Percentiles rank a stretch among this genome's conserved stretches.
Evolutionary conservation across 768 basidiomycete genomes (phyloP).

Genomic region (Mycena latifolia): DNA sequence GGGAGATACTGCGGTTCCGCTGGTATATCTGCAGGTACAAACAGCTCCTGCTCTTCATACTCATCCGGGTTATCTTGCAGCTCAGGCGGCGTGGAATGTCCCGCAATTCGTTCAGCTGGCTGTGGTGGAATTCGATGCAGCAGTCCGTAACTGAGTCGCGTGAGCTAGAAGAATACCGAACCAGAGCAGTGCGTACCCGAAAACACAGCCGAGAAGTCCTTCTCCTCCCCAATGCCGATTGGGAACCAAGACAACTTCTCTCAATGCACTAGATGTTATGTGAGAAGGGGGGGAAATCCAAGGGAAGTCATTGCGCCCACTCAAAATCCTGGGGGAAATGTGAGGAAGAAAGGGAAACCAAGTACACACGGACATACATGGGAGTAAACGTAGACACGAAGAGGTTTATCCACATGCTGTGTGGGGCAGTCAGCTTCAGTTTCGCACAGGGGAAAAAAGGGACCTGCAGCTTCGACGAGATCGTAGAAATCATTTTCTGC

Average conservation of each 20-base stretch:
- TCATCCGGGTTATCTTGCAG: conserved; percentile 62
- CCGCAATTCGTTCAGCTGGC: conserved; percentile 67
- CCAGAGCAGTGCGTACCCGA: conserved; percentile 73
- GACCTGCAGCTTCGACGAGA: conserved; percentile 87
- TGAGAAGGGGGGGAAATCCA: conserved; percentile 22
- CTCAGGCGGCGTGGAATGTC: conserved; percentile 65
- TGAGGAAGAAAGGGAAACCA: conserved; percentile 17
- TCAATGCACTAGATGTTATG: conserved; percentile 73
- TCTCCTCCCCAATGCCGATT: conserved; percentile 99
- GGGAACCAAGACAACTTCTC: conserved; percentile 95
- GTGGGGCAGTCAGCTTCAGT: conserved; percentile 22
- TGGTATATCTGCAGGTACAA: conserved; percentile 77
- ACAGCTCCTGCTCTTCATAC: conserved; percentile 74
- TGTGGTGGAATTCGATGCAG: conserved; percentile 94
- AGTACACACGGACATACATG: conserved; percentile 82
- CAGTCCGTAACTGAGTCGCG: conserved; percentile 78
- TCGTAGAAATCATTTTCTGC: conserved; percentile 98
- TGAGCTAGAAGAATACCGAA: neutral
- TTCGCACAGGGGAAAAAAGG: neutral
- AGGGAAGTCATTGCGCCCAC: conserved; percentile 9
- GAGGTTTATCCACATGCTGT: conserved; percentile 93
- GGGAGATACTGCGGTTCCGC: conserved; percentile 42
- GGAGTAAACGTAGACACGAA: conserved; percentile 96
- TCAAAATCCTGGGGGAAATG: conserved; percentile 31
- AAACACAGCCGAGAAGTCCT: conserved; percentile 94